phyloP scores from a whole-genome alignment of 208 protist genomes.

The Crithidia acanthocephali region DNA sequence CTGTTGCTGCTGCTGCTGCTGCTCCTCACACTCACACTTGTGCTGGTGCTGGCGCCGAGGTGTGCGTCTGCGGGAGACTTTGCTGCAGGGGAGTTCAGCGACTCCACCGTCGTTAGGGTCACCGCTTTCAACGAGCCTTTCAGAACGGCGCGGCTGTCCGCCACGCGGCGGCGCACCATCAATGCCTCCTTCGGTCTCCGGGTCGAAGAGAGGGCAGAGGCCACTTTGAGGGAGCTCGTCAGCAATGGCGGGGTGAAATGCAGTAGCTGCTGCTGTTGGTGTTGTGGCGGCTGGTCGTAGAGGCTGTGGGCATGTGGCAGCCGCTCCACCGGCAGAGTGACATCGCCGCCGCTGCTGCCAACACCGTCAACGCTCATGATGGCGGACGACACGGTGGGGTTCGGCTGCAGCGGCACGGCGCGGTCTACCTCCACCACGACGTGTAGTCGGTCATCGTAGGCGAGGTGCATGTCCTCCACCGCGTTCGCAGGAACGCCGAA shows the following conservation, averaged over 20 bases:
- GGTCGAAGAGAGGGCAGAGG: background rate
- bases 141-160: background rate
- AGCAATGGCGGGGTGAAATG: background rate
- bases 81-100: slow-evolving; percentile 1
- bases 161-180: background rate
- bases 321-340: slow-evolving; percentile 1
- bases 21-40: background rate
- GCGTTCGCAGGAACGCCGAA: slow-evolving; percentile 3
- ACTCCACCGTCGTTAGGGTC: slow-evolving; percentile 5
- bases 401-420: background rate
- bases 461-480: background rate
- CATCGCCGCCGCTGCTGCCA: background rate
- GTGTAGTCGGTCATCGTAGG: slow-evolving; percentile 1
- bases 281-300: slow-evolving; percentile 6
- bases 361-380: no score
- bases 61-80: background rate
- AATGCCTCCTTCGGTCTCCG: background rate
- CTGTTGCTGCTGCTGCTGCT: background rate
- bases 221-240: background rate
- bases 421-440: background rate
- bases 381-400: background rate
- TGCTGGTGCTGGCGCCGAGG: background rate
- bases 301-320: background rate
- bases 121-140: slow-evolving; percentile 12
- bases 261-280: background rate